Base-by-base conservation (phyloP, 257 asterid genomes). In the Vinca minor region DNA sequence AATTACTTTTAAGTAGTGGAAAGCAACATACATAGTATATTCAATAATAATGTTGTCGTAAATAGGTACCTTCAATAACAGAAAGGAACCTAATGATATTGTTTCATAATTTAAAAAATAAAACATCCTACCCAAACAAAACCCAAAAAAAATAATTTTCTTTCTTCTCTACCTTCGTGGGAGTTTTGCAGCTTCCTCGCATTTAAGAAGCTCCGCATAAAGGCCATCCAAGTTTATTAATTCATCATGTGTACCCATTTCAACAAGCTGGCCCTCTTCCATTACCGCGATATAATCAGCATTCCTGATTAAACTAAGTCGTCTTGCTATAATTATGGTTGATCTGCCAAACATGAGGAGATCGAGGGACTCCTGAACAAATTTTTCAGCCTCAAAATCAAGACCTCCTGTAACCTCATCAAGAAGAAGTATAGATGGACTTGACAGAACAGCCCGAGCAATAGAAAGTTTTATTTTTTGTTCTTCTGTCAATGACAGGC, bases 231-330 rank as follows among this genome's bases (percentile, higher is more conserved):
- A 73, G 80, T 83, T 83, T 72, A 89, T 84, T 68, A 93, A 78
- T 78, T 93, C 98, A 77, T 89, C 98, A 69, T 93, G 98, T 0
- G 98, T 93, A 54, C 98, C 98, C 98, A 93, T 93, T 84, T 93
- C 98, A 72, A 93, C 97, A 42, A 93, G 87, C 71, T 93, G 98
- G 9, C 97, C 98, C 84, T 93, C 98, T 79, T 93, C 98, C 98
- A 93, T 93, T 65, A 93, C 98, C 25, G 97, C 97, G 70, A 93
- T 93, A 79, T 85, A 93, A 83, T 93, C 97, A 67, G 98, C 96
- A 79, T 89, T 93, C 73, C 84, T 85, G 63, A 93, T 89, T 54
- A 93, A 88, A 76, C 97, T 93, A 48, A 93, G 84, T 60, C 92
- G 89, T 72, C 98, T 85, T 53, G 98, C 98, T 62, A 93, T 93